Conservation (phyloP, 352 stramenopile genomes). For the Phytophthora fragariaefolia region DNA sequence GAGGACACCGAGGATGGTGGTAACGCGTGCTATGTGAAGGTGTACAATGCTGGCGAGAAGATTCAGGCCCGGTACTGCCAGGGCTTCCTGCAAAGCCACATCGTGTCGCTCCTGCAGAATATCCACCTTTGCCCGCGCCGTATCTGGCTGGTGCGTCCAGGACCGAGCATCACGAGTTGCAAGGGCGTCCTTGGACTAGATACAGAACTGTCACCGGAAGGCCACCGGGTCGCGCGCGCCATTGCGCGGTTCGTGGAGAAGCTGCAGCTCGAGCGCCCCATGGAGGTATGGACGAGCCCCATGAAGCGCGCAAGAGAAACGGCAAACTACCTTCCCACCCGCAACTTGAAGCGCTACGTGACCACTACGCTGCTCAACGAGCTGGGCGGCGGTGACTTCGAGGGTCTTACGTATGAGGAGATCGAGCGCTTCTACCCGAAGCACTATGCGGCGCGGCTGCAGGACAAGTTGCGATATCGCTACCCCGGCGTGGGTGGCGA, state of each 20-base stretch:
- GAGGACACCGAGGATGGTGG: conserved; percentile 85
- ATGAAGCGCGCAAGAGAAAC: conserved; percentile 88
- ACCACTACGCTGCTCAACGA: conserved; percentile 93
- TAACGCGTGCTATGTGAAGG: conserved; percentile 92
- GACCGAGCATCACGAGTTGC: conserved; percentile 79
- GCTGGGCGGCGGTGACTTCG: conserved; percentile 91
- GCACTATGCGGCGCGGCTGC: conserved; percentile 81
- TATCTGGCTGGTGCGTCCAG: conserved; percentile 92
- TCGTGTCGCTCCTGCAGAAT: conserved; percentile 91
- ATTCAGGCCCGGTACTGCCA: conserved; percentile 89
- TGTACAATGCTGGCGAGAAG: conserved; percentile 94
- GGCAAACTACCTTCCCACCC: conserved; percentile 62
- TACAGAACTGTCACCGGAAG: conserved; percentile 83
- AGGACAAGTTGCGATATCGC: conserved; percentile 93
- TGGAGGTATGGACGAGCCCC: conserved; percentile 81
- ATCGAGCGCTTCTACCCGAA: conserved; percentile 88
- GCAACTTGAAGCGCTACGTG: conserved; percentile 80
- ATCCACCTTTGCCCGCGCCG: conserved; percentile 91
- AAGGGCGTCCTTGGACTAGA: conserved; percentile 84
- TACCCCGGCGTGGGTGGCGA: conserved; percentile 92
- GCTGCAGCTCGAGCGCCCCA: conserved; percentile 72
- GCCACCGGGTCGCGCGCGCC: conserved; percentile 76
- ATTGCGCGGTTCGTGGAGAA: conserved; percentile 89
- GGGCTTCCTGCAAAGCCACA: conserved; percentile 87
- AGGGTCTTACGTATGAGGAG: conserved; percentile 88